Evolutionary conservation across 2,329 filamentous ascomycete genomes (phyloP).

Genomic region (Fusarium oligoseptatum): DNA sequence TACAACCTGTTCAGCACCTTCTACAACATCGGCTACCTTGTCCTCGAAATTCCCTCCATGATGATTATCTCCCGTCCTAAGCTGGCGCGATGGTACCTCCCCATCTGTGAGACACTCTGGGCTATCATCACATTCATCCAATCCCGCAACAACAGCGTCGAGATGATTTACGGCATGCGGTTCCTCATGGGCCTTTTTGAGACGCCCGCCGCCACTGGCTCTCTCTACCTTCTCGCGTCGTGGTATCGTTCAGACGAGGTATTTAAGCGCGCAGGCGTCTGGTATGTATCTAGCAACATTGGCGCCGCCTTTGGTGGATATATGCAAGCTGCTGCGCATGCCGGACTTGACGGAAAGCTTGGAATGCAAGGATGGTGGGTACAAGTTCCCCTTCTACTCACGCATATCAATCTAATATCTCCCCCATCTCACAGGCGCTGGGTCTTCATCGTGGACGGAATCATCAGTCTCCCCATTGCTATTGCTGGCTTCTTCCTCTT

Average conservation of each 20-base stretch:
- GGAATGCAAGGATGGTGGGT: background rate
- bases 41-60: constrained; percentile 44
- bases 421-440: constrained; percentile 38
- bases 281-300: constrained; percentile 54
- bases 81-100: constrained; percentile 23
- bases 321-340: constrained; percentile 36
- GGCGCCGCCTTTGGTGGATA: constrained; percentile 35
- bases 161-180: constrained; percentile 29
- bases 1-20: constrained; percentile 45
- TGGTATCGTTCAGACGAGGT: constrained; percentile 54
- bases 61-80: constrained; percentile 43
- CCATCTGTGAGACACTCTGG: constrained; percentile 29
- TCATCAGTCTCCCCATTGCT: constrained; percentile 50
- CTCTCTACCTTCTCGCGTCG: constrained; percentile 49
- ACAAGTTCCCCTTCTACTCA: background rate
- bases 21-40: constrained; percentile 48
- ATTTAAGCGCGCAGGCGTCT: constrained; percentile 64
- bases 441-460: constrained; percentile 53
- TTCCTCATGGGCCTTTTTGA: constrained; percentile 41
- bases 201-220: constrained; percentile 37
- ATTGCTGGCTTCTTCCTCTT: constrained; percentile 47
- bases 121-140: constrained; percentile 22
- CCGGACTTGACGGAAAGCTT: constrained; percentile 26
- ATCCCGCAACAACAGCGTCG: constrained; percentile 12
- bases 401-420: background rate